Conservation (phyloP, 1,139 yeast species). For the Debaryomyces subglobosus region DNA sequence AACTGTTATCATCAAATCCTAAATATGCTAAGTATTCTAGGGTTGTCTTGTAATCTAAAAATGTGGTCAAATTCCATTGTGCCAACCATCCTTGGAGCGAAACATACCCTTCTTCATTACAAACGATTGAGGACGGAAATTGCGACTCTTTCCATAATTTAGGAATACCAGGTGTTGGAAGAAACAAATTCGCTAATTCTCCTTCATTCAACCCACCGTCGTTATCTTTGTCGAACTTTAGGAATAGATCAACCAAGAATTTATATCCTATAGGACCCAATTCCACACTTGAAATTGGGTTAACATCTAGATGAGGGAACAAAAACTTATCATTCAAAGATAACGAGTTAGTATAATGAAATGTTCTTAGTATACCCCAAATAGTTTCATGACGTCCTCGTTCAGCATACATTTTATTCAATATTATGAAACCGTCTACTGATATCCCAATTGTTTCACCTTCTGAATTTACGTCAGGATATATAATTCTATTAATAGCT, state of each 20-base stretch:
- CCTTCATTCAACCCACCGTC: conserved; percentile 87
- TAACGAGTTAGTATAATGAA: conserved; percentile 88
- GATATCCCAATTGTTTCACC: conserved; percentile 56
- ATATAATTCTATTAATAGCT: conserved; percentile 29
- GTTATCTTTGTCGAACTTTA: conserved; percentile 87
- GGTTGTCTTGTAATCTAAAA: conserved; percentile 78
- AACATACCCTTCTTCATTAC: conserved; percentile 86
- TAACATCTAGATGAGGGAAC: conserved; percentile 78
- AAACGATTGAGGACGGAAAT: conserved; percentile 84
- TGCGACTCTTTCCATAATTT: conserved; percentile 80
- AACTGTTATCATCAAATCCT: conserved; percentile 69
- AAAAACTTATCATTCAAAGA: conserved; percentile 79
- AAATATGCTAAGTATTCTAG: conserved; percentile 85
- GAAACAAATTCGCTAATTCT: conserved; percentile 70
- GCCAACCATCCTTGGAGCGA: conserved; percentile 98
- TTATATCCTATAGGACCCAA: conserved; percentile 92
- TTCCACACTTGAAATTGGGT: conserved; percentile 80
- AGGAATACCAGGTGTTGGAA: conserved; percentile 93
- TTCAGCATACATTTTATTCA: conserved; percentile 83
- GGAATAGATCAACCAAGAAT: conserved; percentile 84
- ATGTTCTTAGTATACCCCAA: conserved; percentile 89
- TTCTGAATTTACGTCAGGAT: conserved; percentile 24
- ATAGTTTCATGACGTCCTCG: conserved; percentile 94
- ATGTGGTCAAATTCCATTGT: conserved; percentile 97
- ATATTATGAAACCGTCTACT: conserved; percentile 70